phyloP scores from a whole-genome alignment of 2,329 filamentous ascomycete genomes.

The Corniculantispora saksenae region DNA sequence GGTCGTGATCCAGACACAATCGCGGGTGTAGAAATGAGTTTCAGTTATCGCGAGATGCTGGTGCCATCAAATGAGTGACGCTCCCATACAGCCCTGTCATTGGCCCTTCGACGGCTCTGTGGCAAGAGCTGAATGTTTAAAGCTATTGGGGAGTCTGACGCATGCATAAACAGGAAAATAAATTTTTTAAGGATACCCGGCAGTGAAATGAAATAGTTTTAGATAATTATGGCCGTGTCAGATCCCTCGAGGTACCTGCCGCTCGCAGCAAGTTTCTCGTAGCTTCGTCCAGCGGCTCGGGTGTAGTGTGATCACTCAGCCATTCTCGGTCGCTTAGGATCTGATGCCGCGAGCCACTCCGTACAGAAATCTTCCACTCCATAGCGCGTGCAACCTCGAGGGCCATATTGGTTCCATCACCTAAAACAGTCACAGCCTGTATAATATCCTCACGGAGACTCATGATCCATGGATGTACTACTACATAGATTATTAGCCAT shows the following conservation, averaged over 20 bases:
- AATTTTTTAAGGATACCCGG: neutral
- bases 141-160: neutral
- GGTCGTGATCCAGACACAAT: neutral
- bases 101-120: neutral
- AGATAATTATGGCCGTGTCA: neutral
- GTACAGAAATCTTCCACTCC: slow-evolving; percentile 16
- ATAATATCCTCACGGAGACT: slow-evolving; percentile 16
- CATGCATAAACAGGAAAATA: neutral
- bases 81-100: neutral
- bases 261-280: neutral
- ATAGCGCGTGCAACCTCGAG: neutral
- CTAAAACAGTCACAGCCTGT: slow-evolving; percentile 2
- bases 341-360: neutral
- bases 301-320: slow-evolving; percentile 12
- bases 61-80: neutral
- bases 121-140: neutral
- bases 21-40: neutral
- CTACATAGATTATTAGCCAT: slow-evolving; percentile 1
- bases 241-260: neutral
- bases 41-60: neutral
- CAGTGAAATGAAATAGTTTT: neutral
- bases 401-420: slow-evolving; percentile 7
- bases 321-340: slow-evolving; percentile 9
- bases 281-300: slow-evolving; percentile 3
- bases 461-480: slow-evolving; percentile 18